Percentiles rank a stretch among this genome's conserved stretches.
phyloP scores from a whole-genome alignment of 1,284 basidiomycete species.

The Fistulinella staudtii region DNA sequence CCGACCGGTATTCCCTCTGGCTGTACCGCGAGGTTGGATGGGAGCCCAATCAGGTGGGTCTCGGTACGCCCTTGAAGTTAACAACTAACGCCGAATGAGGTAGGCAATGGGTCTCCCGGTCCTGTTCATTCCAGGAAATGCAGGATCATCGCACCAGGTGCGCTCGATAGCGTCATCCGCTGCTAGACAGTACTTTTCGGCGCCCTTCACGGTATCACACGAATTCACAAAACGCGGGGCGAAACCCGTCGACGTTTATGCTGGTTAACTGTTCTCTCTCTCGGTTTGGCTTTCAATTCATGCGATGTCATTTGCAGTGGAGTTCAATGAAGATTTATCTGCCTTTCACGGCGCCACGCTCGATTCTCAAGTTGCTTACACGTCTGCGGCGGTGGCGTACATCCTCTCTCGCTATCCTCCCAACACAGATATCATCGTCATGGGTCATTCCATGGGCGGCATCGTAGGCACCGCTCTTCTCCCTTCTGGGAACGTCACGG shows the following conservation, averaged over 20 bases:
- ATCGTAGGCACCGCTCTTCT: slow-evolving; percentile 79
- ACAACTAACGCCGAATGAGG: slow-evolving; percentile 9
- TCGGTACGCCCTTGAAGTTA: background rate
- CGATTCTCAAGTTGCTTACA: slow-evolving; percentile 77
- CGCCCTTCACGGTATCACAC: slow-evolving; percentile 47
- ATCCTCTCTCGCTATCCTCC: slow-evolving; percentile 75
- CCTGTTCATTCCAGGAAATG: slow-evolving; percentile 96
- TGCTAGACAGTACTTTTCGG: slow-evolving; percentile 70
- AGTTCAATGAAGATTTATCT: slow-evolving; percentile 97
- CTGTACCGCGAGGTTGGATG: slow-evolving; percentile 90
- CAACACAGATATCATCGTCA: slow-evolving; percentile 63
- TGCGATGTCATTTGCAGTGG: slow-evolving; percentile 49
- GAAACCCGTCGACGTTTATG: slow-evolving; percentile 78
- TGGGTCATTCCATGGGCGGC: slow-evolving; percentile 99
- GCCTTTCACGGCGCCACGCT: slow-evolving; percentile 93
- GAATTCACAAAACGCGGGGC: slow-evolving; percentile 46
- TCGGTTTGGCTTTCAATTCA: background rate
- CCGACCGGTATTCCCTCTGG: slow-evolving; percentile 77
- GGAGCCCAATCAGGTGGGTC: slow-evolving; percentile 62
- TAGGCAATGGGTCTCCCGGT: slow-evolving; percentile 62
- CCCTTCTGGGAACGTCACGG: slow-evolving; percentile 61
- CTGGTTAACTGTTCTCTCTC: slow-evolving; percentile 47
- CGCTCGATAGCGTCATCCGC: slow-evolving; percentile 94
- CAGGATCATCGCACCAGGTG: slow-evolving; percentile 92
- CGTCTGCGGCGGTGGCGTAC: slow-evolving; percentile 68